Evolutionary conservation across 2,329 filamentous ascomycete genomes (phyloP).

Genomic region (Diaporthe ilicicola): DNA sequence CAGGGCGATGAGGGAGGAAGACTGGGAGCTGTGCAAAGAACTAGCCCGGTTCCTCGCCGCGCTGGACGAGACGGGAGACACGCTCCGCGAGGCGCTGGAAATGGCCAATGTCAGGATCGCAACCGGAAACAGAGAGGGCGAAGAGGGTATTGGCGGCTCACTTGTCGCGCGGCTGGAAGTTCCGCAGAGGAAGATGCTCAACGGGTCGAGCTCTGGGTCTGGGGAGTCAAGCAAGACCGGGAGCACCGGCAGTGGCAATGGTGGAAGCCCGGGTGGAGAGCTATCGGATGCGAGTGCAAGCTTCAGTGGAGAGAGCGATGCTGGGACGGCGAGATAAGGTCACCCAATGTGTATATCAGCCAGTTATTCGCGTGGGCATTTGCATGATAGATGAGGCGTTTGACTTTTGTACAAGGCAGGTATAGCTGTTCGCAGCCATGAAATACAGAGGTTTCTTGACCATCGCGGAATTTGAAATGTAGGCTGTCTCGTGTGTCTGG

Average conservation of each 20-base stretch:
- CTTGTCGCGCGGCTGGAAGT: slow-evolving; percentile 40
- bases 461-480: no score
- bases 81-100: slow-evolving; percentile 76
- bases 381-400: slow-evolving; percentile 7
- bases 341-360: neutral
- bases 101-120: slow-evolving; percentile 58
- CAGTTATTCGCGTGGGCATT: neutral
- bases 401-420: neutral
- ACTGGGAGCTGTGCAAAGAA: slow-evolving; percentile 97
- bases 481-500: no score
- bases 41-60: slow-evolving; percentile 94
- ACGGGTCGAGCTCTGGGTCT: slow-evolving; percentile 24
- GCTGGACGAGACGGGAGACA: slow-evolving; percentile 86
- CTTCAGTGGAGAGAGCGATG: slow-evolving; percentile 21
- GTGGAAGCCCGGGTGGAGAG: neutral
- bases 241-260: slow-evolving; percentile 16
- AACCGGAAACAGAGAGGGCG: slow-evolving; percentile 44
- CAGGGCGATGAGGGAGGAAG: slow-evolving; percentile 81
- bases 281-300: slow-evolving; percentile 16
- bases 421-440: neutral
- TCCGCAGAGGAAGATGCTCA: slow-evolving; percentile 36
- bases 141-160: slow-evolving; percentile 44
- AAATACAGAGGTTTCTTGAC: no score
- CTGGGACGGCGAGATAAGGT: slow-evolving; percentile 23
- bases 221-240: slow-evolving; percentile 25